Conservation (phyloP, 2,329 filamentous ascomycete species). For the Chaetomiaceae sp. region DNA sequence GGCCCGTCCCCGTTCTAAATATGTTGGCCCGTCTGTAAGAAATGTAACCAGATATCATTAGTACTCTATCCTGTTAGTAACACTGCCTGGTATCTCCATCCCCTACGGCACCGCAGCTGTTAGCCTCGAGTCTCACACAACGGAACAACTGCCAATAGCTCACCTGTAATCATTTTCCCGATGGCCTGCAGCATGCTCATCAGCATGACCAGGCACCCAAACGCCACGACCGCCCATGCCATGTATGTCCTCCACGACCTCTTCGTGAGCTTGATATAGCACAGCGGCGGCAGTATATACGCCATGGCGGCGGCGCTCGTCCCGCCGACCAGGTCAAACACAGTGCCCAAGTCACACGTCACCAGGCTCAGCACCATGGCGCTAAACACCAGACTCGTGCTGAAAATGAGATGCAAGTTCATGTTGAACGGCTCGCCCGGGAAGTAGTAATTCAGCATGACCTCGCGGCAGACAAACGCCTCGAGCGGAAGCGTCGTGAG, state of each 20-base stretch:
- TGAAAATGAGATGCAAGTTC: constrained; percentile 81
- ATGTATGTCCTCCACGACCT: constrained; percentile 38
- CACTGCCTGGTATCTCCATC: constrained; percentile 30
- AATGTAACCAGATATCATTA: too few relatives aligned
- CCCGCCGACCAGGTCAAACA: constrained; percentile 94
- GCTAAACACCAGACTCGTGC: constrained; percentile 71
- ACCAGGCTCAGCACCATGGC: constrained; percentile 75
- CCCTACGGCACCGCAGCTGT: constrained; percentile 18
- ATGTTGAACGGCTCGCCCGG: constrained; percentile 71
- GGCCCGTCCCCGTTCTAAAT: too few relatives aligned
- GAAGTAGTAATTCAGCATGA: constrained; percentile 83
- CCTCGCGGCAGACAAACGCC: constrained; percentile 94
- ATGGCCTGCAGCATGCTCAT: constrained; percentile 31
- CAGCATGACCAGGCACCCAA: constrained; percentile 31
- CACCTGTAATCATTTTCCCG: constrained; percentile 31
- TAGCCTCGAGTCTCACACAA: neutral
- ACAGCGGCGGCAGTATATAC: constrained; percentile 91
- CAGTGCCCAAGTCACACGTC: constrained; percentile 88
- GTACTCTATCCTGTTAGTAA: constrained; percentile 13
- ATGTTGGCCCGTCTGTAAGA: too few relatives aligned
- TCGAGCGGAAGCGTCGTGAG: constrained; percentile 93
- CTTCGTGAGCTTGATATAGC: constrained; percentile 88
- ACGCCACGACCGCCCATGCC: constrained; percentile 28
- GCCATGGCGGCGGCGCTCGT: constrained; percentile 92
- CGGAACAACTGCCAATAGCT: neutral